A percentile compares a stretch with the other conserved stretches of the same genome.
These are phyloP conservation scores for Paraphaeosphaeria sporulosa DNA, from an alignment of 2,329 filamentous ascomycete species.

Conservation along the genomic window DNA sequence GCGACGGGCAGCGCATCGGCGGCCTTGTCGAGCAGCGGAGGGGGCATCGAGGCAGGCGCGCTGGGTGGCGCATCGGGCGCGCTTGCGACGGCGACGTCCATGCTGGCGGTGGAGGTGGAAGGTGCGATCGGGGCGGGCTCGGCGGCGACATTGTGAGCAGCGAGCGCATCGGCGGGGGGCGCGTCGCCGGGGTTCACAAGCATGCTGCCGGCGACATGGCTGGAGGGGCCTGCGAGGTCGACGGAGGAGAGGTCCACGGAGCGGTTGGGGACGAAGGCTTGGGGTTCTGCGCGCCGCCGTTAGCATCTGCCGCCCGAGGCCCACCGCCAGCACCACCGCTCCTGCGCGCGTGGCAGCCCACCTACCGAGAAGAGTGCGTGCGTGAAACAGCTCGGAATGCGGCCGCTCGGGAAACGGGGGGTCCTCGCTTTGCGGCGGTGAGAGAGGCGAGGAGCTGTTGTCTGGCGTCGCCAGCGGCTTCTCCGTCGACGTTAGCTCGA, in stretches of 20 bases:
- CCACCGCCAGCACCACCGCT: constrained; percentile 3
- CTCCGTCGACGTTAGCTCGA: background rate
- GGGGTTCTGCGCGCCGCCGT: constrained; percentile 27
- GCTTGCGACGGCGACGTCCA: constrained; percentile 34
- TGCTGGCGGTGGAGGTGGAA: constrained; percentile 30
- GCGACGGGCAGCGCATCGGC: constrained; percentile 5
- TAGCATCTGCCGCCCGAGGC: constrained; percentile 21
- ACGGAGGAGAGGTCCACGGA: background rate
- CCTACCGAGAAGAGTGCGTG: constrained; percentile 3
- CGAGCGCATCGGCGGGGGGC: constrained; percentile 17
- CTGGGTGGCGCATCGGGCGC: constrained; percentile 31
- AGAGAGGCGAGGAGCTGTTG: background rate
- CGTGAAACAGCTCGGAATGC: background rate
- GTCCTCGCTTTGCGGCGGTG: background rate
- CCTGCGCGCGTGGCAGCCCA: constrained; percentile 1
- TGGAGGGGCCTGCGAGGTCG: constrained; percentile 15
- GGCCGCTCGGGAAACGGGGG: background rate
- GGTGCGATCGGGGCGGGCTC: constrained; percentile 28
- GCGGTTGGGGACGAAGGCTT: background rate
- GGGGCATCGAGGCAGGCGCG: constrained; percentile 14
- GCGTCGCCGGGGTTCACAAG: constrained; percentile 33
- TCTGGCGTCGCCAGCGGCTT: background rate
- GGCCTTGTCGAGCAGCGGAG: constrained; percentile 15
- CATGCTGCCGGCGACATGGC: constrained; percentile 44
- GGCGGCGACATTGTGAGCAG: constrained; percentile 35